Evolutionary conservation across 768 basidiomycete genomes (phyloP).

Genomic region (Pisolithus sp.): DNA sequence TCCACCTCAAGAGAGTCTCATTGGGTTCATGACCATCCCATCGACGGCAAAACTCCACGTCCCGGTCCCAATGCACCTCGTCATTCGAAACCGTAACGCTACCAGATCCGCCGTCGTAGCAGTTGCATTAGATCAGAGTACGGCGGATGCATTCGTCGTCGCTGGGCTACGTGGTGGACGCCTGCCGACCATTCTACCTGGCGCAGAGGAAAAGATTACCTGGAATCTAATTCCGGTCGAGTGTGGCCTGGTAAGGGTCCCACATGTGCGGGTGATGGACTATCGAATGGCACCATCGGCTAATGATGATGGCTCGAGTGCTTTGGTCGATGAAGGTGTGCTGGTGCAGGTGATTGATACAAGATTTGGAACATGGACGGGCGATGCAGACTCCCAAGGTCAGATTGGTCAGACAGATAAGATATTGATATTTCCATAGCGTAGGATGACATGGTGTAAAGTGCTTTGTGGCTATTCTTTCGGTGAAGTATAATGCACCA

Average conservation of each 20-base stretch:
- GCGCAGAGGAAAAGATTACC: slow-evolving; percentile 53
- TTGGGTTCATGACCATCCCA: slow-evolving; percentile 62
- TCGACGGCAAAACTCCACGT: slow-evolving; percentile 58
- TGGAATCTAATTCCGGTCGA: slow-evolving; percentile 73
- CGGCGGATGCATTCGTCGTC: slow-evolving; percentile 71
- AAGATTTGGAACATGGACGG: slow-evolving; percentile 31
- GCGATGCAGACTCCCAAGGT: background rate
- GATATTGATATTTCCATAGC: background rate
- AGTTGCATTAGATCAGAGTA: slow-evolving; percentile 66
- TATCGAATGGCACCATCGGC: slow-evolving; percentile 36
- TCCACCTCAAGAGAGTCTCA: slow-evolving; percentile 54
- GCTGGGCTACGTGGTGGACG: slow-evolving; percentile 66
- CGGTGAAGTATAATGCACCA: background rate
- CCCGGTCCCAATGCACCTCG: slow-evolving; percentile 49
- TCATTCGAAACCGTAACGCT: slow-evolving; percentile 60
- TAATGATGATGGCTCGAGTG: slow-evolving; percentile 19
- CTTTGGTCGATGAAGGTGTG: slow-evolving; percentile 38
- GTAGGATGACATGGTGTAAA: background rate
- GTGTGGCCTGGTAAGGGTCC: slow-evolving; percentile 61
- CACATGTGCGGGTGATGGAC: slow-evolving; percentile 53
- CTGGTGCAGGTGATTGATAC: slow-evolving; percentile 50
- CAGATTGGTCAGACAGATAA: background rate
- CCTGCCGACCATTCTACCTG: slow-evolving; percentile 68
- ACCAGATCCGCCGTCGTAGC: slow-evolving; percentile 62
- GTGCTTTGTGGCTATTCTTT: background rate